A percentile compares a stretch with the other conserved stretches of the same genome.
phyloP scores from a whole-genome alignment of 2,329 filamentous ascomycete genomes.

The Colletotrichum sp. region DNA sequence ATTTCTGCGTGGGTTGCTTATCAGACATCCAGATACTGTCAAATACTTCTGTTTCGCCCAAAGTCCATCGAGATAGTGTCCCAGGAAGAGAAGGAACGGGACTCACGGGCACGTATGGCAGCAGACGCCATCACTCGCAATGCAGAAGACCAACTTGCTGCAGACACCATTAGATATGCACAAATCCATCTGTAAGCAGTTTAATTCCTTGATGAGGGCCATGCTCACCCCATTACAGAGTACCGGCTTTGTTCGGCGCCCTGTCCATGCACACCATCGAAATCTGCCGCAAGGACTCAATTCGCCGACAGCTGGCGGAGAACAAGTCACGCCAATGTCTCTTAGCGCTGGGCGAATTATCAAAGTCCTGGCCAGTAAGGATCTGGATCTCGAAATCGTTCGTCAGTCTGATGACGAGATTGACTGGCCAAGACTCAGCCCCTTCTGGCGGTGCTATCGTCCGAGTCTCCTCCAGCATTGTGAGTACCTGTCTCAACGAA shows the following conservation, averaged over 20 bases:
- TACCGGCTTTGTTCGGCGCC: conserved; percentile 5
- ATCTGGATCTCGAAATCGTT: neutral
- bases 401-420: neutral
- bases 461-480: neutral
- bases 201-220: too few species aligned
- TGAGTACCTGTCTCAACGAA: neutral
- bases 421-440: neutral
- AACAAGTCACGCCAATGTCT: conserved; percentile 8
- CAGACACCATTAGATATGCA: neutral
- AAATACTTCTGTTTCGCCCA: neutral
- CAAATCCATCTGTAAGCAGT: neutral
- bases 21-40: neutral
- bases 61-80: neutral
- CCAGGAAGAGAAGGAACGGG: neutral
- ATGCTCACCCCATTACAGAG: neutral
- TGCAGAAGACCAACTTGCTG: conserved; percentile 3
- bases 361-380: conserved; percentile 6
- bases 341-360: neutral
- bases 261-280: neutral
- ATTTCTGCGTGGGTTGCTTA: neutral
- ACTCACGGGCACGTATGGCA: neutral
- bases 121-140: conserved; percentile 11
- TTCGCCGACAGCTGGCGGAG: neutral
- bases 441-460: neutral
- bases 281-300: neutral